Base-by-base conservation (phyloP, 768 basidiomycete species). In the Kondoa malvinella region DNA sequence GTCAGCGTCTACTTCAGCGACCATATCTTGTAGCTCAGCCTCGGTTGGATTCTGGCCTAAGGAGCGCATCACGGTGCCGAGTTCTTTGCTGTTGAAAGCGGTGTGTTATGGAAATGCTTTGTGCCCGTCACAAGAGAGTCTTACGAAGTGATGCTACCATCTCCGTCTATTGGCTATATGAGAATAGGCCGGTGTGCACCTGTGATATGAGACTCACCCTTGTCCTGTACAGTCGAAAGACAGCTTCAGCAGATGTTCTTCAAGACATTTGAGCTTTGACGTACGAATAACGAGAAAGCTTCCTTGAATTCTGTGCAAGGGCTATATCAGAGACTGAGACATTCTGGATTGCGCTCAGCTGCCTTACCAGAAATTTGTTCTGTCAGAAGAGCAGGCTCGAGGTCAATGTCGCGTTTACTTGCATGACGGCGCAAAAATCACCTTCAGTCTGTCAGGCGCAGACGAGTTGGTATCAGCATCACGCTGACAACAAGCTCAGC, bases 261-360 rank as follows among this genome's bases (percentile, higher is more conserved):
- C 16, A 57, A 58, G 34, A 50, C 16, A 21, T 61, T 68, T 68
- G 68, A 71, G 16, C 61, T 66, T 58, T 63, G 57, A 78, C 82
- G 68, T 69, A 90, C 91, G 78, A 97, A 96, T 26, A 97, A 83
- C 68, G 92, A 90, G 81, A 97, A 96, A 63, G 92, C 92, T 81
- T 96, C 94, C 83, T 94, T 96, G 85, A 92, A 96, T 79, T 94
- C 91, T 89, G 76, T 50, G 17, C 15, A n/a, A 34, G 31, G 58
- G 60, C 72, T n/a, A 12, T 3, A 14, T 30, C 33, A 31, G 21
- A 34, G 26, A 33, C 2, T 3, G 16, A 34, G 26, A 58, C 16
- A n/a, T 30, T 57, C 56, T 69, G 69, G 64, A 71, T 62, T 40
- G 31, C 33, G 16, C 15, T 34, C 32, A 34, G 59, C 78, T 85